Evolutionary conservation across 192 early-diverging fungal genomes (phyloP).

Genomic region (Coemansia sp.): DNA sequence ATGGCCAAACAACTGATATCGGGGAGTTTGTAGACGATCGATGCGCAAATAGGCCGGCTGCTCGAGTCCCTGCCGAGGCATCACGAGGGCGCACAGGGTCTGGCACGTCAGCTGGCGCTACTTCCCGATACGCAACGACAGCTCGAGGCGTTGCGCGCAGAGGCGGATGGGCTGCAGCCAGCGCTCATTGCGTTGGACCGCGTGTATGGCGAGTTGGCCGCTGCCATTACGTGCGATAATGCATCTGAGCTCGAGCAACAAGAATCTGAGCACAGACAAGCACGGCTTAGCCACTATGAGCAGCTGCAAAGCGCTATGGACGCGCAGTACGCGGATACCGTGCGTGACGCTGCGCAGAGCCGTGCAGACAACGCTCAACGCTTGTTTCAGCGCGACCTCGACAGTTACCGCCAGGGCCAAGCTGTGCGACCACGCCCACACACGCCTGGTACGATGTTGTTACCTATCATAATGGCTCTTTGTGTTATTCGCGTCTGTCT

Average conservation of each 20-base stretch:
- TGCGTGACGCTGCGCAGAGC: conserved; percentile 22
- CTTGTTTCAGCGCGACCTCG: conserved; percentile 46
- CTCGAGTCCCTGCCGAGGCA: conserved; percentile 14
- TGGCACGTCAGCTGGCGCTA: conserved; percentile 23
- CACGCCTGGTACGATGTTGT: not conserved
- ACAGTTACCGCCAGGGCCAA: conserved; percentile 28
- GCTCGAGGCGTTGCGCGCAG: conserved; percentile 15
- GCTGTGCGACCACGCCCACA: not conserved
- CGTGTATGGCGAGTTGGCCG: conserved; percentile 30
- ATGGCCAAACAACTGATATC: not conserved
- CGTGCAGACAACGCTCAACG: conserved; percentile 37
- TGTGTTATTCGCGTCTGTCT: not conserved
- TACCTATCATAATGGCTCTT: not conserved
- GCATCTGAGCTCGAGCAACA: conserved; percentile 21
- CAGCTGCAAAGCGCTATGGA: conserved; percentile 45
- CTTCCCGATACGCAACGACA: conserved; percentile 16
- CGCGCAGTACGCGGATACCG: conserved; percentile 37
- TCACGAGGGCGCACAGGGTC: conserved; percentile 11
- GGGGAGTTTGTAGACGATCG: conserved; percentile 26
- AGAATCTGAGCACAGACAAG: conserved; percentile 29
- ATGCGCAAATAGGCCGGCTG: conserved; percentile 16
- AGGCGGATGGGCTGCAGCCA: conserved; percentile 21
- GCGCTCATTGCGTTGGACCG: conserved; percentile 18
- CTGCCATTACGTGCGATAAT: conserved; percentile 2
- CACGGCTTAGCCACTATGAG: conserved; percentile 34